Evolutionary conservation across 306 rosid genomes (phyloP), one percentile per base, ranked within the genome.

Genomic region (Malus asiatica): DNA sequence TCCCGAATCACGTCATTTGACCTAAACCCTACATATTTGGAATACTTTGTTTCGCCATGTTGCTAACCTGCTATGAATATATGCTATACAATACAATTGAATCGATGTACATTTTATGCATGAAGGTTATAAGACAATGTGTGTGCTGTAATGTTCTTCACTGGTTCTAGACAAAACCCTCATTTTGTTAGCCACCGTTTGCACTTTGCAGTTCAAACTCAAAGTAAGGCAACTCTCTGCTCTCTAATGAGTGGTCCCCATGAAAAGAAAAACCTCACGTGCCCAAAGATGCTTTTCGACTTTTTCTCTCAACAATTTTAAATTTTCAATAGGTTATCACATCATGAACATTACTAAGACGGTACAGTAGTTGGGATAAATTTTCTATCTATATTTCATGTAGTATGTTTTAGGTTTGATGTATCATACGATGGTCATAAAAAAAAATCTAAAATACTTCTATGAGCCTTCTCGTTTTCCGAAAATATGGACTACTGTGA

Each of bases 401-500:
- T 4, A 5, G 8, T 3, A 15, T 48, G 8, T 48, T 48, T 4
- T 48, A 0, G 19, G 3, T 15, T 14, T 0, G 19, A 46, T 14
- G 8, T 0, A 48, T 48, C 8, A 1, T 2, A 48, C 0, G 0
- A 48, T 48, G 0, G 19, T 48, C 1, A 0, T 14, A 48, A 0
- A 2, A 48, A 2, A 14, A 2, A 14, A 0, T 1, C 0, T 15
- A 6, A 48, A 48, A 48, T 48, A 0, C 8, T 0, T 46, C 0
- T 46, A 4, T 48, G 1, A 48, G 3, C 1, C 8, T 4, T 14
- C 11, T 1, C 0, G 6, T 0, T 2, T 0, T 0, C 0, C 0
- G 0, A 48, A 48, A 14, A 4, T 0, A 4, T 48, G 1, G 2
- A 48, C 0, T 48, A 1, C 3, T 0, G 1, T 15, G 53, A 48